Percentiles rank a stretch among this genome's conserved stretches.
phyloP scores from a whole-genome alignment of 371 early-diverging fungal genomes.

The Conidiobolus incongruus region DNA sequence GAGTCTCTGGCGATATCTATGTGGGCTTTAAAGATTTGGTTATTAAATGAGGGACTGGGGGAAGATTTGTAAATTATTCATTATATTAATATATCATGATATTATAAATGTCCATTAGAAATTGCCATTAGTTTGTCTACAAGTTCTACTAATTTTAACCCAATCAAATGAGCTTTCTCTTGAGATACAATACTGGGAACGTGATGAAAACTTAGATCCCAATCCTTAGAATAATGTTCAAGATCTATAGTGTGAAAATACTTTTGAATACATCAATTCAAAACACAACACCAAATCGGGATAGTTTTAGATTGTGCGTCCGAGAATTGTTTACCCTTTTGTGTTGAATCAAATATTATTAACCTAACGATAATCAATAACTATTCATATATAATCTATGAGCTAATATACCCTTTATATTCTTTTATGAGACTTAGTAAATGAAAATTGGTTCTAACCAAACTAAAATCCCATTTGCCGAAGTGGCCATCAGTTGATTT shows the following conservation, averaged over 20 bases:
- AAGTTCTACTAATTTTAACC: not conserved
- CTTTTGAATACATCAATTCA: not conserved
- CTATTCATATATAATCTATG: no score
- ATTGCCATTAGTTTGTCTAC: not conserved
- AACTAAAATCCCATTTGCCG: constrained; percentile 1
- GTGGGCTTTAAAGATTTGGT: no score
- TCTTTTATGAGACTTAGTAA: not conserved
- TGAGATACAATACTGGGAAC: not conserved
- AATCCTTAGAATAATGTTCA: not conserved
- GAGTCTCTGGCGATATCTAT: no score
- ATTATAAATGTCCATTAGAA: no score
- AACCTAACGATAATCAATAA: not conserved
- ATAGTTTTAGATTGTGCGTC: not conserved
- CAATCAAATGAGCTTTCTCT: not conserved
- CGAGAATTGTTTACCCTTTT: not conserved
- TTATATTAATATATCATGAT: no score
- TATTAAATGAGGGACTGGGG: no score
- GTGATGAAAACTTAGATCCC: not conserved
- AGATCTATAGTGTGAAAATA: not conserved
- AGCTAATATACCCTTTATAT: constrained; percentile 1
- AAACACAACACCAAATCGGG: not conserved
- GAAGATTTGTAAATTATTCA: no score
- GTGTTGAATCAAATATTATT: not conserved
- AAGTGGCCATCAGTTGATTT: constrained; percentile 1
- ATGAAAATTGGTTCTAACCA: not conserved